Evolutionary conservation across 495 filamentous ascomycete species (phyloP).

Genomic region (Melanomma pulvis-pyrius): DNA sequence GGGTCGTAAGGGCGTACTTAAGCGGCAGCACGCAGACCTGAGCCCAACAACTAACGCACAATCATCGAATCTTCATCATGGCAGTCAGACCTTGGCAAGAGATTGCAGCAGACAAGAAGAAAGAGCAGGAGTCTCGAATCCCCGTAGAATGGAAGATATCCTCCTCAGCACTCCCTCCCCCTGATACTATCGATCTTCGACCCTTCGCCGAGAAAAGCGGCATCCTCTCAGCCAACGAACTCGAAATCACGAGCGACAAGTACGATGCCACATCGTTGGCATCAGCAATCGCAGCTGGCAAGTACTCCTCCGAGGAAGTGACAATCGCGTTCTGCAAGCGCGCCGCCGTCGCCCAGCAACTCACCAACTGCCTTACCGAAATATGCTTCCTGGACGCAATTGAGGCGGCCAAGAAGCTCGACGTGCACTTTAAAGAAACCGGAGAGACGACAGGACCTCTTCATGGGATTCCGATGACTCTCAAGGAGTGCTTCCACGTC

Average conservation of each 20-base stretch:
- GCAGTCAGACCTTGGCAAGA: slow-evolving; percentile 20
- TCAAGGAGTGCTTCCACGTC: slow-evolving; percentile 49
- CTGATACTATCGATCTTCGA: too few relatives aligned
- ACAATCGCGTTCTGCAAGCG: slow-evolving; percentile 37
- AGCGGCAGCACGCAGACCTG: too few relatives aligned
- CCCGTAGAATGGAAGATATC: slow-evolving; percentile 27
- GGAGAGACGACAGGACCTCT: slow-evolving; percentile 47
- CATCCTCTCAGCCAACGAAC: slow-evolving; percentile 23
- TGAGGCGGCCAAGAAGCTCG: slow-evolving; percentile 47
- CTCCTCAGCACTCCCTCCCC: slow-evolving; percentile 2
- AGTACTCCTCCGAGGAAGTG: slow-evolving; percentile 25
- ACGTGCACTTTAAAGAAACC: slow-evolving; percentile 47
- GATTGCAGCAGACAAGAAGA: slow-evolving; percentile 24
- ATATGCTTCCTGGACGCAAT: slow-evolving; percentile 65
- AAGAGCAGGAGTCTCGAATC: slow-evolving; percentile 23
- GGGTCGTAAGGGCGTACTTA: too few relatives aligned
- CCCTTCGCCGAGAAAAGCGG: slow-evolving; percentile 17
- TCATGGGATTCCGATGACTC: slow-evolving; percentile 50
- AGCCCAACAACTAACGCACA: too few relatives aligned
- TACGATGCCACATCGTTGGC: slow-evolving; percentile 35
- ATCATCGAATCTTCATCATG: too few relatives aligned
- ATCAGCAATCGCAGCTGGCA: slow-evolving; percentile 3
- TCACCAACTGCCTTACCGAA: slow-evolving; percentile 62
- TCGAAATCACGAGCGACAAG: slow-evolving; percentile 24
- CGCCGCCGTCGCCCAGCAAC: slow-evolving; percentile 37